A percentile compares a stretch with the other conserved stretches of the same genome.
phyloP scores from a whole-genome alignment of 2,329 filamentous ascomycete genomes.

The Colletotrichum destructivum region DNA sequence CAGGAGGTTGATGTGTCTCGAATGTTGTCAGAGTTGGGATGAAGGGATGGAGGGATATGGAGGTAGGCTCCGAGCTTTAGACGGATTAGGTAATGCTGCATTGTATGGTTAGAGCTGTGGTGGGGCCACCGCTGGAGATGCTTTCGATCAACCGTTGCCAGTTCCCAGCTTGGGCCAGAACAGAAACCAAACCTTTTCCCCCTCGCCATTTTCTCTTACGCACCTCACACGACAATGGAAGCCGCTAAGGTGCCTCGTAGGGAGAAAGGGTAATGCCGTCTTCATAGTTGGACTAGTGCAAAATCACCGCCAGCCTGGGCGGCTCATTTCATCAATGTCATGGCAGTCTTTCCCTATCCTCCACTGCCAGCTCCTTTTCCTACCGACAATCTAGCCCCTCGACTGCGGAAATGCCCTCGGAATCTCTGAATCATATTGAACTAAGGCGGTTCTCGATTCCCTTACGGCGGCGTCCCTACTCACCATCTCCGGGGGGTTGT shows the following conservation, averaged over 20 bases:
- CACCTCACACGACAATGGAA: not conserved
- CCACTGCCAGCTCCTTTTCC: not conserved
- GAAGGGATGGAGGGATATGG: conserved; percentile 20
- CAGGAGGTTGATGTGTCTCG: conserved; percentile 40
- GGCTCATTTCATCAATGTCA: not conserved
- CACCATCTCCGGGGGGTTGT: not conserved
- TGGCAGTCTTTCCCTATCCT: not conserved
- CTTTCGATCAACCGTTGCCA: not conserved
- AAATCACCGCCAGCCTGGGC: not conserved
- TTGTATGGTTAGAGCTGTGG: not conserved
- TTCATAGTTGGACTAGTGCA: not conserved
- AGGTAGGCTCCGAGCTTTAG: conserved; percentile 39
- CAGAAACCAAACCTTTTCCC: too few species aligned
- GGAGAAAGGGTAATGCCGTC: not conserved
- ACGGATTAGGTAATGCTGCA: conserved; percentile 36
- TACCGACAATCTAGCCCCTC: not conserved
- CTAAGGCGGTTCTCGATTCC: too few species aligned
- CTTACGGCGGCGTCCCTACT: not conserved
- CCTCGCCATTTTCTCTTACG: not conserved
- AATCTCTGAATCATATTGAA: not conserved
- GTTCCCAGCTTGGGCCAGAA: not conserved
- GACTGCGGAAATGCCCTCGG: not conserved
- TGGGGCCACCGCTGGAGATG: not conserved
- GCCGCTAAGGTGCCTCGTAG: not conserved
- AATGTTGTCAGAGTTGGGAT: conserved; percentile 38